Base-by-base conservation (phyloP, 805 yeast species). In the Metschnikowia peoriensis region DNA sequence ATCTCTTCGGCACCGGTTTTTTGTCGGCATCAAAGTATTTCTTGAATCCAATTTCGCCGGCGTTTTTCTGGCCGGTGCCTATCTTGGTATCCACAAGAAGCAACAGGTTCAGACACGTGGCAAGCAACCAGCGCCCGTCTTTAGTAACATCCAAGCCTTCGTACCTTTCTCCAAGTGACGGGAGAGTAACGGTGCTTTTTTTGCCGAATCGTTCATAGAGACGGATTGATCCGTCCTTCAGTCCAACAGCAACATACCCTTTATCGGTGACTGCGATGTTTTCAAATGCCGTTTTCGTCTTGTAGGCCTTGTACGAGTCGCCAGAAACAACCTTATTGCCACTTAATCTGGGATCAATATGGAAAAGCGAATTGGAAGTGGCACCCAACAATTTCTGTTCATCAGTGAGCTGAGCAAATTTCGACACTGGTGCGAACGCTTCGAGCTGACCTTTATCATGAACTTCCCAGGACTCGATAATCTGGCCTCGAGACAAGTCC, bases 391-490 rank as follows among this genome's bases (percentile, higher is more conserved):
- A 79, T 0, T 91, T 87, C 55, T 82, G 85, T 60, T 91, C 97
- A 6, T 73, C 78, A 0, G 91, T 82, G 64, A 85, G 69, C 64
- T 87, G 96, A 38, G 89, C 81, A 61, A 85, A 86, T 67, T 89
- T 90, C 47, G 78, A 68, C n/a, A 82, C 75, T 5, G 96, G 92
- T 2, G 86, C 87, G 65, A 83, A 85, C 32, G 79, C 75, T 29
- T 85, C 73, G 16, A 83, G 75, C 7, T 76, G 56, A 48, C 79
- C 78, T 17, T 46, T 41, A 28, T 74, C 76, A 22, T 66, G 61
- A 17, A 87, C 75, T 37, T 78, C 71, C 94, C 96, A 91, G 64
- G 89, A 94, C 65, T 91, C 97, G n/a, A 91, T 86, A 49, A 91
- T 78, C 62, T 84, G 75, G 12, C 97, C 97, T 52, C 83, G 78